Conservation (phyloP, 345 rosid genomes). For the Salix arbutifolia region DNA sequence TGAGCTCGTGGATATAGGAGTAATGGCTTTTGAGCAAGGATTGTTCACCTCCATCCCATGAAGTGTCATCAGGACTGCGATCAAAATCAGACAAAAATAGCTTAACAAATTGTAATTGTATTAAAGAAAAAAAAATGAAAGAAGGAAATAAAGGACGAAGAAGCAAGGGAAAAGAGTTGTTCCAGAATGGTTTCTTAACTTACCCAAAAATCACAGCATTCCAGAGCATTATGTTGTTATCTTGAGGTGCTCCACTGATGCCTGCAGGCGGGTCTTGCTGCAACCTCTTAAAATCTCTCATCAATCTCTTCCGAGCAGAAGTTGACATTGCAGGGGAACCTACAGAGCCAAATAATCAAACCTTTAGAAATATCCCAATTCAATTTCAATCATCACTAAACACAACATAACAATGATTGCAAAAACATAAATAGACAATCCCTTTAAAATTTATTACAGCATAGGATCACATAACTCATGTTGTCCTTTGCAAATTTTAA, state of each 20-base stretch:
- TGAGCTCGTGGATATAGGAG: background rate
- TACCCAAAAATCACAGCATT: conserved; percentile 38
- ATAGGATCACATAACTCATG: no score
- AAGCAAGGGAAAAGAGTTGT: background rate
- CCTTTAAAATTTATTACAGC: no score
- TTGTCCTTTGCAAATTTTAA: no score
- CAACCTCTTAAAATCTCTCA: conserved; percentile 37
- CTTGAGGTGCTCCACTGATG: conserved; percentile 32
- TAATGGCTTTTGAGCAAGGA: background rate
- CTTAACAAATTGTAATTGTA: conserved; percentile 10
- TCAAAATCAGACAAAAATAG: conserved; percentile 18
- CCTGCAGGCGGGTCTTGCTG: conserved; percentile 37
- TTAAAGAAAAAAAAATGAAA: background rate
- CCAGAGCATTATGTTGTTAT: conserved; percentile 30
- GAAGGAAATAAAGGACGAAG: background rate
- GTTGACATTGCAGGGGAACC: conserved; percentile 22
- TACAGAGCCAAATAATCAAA: background rate
- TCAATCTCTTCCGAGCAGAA: conserved; percentile 33
- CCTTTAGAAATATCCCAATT: no score
- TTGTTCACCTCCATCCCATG: conserved; percentile 82
- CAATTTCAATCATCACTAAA: no score
- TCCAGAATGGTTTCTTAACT: background rate
- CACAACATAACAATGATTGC: no score
- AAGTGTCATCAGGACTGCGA: conserved; percentile 73
- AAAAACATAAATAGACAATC: no score